Evolutionary conservation across 2,329 filamentous ascomycete genomes (phyloP).

Genomic region (Penicillium sp.): DNA sequence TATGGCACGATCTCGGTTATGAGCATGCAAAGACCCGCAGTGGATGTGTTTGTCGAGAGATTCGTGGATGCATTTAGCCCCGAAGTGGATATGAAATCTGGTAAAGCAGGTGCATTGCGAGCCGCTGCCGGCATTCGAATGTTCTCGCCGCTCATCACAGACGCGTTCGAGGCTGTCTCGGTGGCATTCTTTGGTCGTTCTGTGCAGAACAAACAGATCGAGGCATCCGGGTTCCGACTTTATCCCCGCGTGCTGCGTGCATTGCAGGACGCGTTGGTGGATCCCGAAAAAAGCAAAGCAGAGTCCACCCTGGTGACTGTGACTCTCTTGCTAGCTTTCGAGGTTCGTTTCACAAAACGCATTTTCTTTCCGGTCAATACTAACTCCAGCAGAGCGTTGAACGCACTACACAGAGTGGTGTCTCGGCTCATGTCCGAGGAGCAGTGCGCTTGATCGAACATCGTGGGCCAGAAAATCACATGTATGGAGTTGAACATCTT

Average conservation of each 20-base stretch:
- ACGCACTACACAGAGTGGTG: slow-evolving; percentile 33
- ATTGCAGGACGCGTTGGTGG: slow-evolving; percentile 37
- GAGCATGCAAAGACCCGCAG: slow-evolving; percentile 23
- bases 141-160: slow-evolving; percentile 39
- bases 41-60: slow-evolving; percentile 39
- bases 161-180: slow-evolving; percentile 40
- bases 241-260: slow-evolving; percentile 38
- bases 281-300: slow-evolving; percentile 37
- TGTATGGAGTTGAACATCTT: slow-evolving; percentile 41
- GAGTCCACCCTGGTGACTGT: slow-evolving; percentile 42
- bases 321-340: slow-evolving; percentile 39
- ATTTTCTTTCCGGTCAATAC: neutral
- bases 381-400: slow-evolving; percentile 33
- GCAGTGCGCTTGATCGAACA: slow-evolving; percentile 39
- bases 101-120: slow-evolving; percentile 37
- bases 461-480: slow-evolving; percentile 40
- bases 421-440: slow-evolving; percentile 36
- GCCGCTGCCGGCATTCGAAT: slow-evolving; percentile 40
- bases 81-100: slow-evolving; percentile 34
- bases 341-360: slow-evolving; percentile 20
- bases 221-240: slow-evolving; percentile 32
- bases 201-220: slow-evolving; percentile 34
- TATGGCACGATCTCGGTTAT: slow-evolving; percentile 24
- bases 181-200: slow-evolving; percentile 41
- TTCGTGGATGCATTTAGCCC: slow-evolving; percentile 43